phyloP scores from a whole-genome alignment of 2,329 filamentous ascomycete genomes.

The Pseudogymnoascus sp. region DNA sequence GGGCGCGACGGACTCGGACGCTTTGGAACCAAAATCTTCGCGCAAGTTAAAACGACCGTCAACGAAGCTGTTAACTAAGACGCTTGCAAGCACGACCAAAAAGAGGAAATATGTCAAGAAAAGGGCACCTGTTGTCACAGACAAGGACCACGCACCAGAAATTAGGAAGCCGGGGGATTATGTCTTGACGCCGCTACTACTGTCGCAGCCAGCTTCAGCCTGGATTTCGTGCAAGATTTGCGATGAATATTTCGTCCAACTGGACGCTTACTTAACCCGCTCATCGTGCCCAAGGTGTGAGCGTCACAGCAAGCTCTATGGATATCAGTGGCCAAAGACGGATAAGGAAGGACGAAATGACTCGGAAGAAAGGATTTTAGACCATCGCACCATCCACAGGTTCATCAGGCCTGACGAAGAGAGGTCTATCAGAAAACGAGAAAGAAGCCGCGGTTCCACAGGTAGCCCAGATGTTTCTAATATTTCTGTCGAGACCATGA shows the following conservation, averaged over 20 bases:
- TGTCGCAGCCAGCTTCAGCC: constrained; percentile 66
- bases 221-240: constrained; percentile 92
- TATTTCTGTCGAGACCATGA: neutral
- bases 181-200: constrained; percentile 67
- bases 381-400: constrained; percentile 81
- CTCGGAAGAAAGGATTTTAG: constrained; percentile 59
- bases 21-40: neutral
- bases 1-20: neutral
- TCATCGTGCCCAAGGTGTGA: constrained; percentile 88
- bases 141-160: constrained; percentile 22
- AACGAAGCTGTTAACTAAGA: constrained; percentile 14
- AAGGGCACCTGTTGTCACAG: constrained; percentile 13
- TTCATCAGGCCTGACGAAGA: constrained; percentile 72
- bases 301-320: constrained; percentile 91
- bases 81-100: constrained; percentile 16
- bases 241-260: constrained; percentile 74
- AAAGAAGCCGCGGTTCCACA: constrained; percentile 5
- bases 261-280: constrained; percentile 79
- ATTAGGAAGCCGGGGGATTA: constrained; percentile 69
- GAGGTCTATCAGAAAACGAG: constrained; percentile 22
- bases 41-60: constrained; percentile 10
- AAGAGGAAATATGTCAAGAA: constrained; percentile 18
- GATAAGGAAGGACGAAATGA: constrained; percentile 71
- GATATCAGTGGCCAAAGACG: constrained; percentile 93
- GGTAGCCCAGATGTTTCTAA: neutral